Conservation (phyloP, 306 rosid genomes). For the Abrus precatorius region DNA sequence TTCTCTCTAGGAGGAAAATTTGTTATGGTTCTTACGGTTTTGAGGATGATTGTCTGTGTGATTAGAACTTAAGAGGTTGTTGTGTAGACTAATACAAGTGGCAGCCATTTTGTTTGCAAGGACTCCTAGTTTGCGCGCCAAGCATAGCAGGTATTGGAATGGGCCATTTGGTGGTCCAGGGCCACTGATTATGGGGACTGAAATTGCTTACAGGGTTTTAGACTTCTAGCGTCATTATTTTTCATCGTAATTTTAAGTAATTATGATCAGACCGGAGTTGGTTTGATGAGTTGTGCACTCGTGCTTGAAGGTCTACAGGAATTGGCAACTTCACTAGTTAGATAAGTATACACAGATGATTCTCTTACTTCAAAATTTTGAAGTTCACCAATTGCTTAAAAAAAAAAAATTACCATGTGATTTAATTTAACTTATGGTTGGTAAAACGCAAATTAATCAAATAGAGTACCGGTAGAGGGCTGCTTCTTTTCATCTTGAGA, state of each 20-base stretch:
- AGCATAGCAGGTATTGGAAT: neutral
- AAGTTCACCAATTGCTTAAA: neutral
- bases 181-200: neutral
- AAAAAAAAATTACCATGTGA: neutral
- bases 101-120: neutral
- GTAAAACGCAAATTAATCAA: no score
- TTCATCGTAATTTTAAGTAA: neutral
- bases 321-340: neutral
- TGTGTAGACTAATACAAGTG: neutral
- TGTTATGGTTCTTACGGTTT: conserved; percentile 10
- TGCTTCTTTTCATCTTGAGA: no score
- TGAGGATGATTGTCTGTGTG: neutral
- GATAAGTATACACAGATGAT: neutral
- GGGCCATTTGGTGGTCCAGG: neutral
- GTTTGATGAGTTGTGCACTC: neutral
- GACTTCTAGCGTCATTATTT: neutral
- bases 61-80: neutral
- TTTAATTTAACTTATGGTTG: neutral
- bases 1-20: neutral
- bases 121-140: neutral
- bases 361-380: neutral
- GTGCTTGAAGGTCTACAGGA: neutral
- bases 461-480: no score
- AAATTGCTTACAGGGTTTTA: neutral
- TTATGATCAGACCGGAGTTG: neutral